Percentiles rank a stretch among this genome's conserved stretches.
Conservation (phyloP, 2,329 filamentous ascomycete species). For the Fusarium citri region DNA sequence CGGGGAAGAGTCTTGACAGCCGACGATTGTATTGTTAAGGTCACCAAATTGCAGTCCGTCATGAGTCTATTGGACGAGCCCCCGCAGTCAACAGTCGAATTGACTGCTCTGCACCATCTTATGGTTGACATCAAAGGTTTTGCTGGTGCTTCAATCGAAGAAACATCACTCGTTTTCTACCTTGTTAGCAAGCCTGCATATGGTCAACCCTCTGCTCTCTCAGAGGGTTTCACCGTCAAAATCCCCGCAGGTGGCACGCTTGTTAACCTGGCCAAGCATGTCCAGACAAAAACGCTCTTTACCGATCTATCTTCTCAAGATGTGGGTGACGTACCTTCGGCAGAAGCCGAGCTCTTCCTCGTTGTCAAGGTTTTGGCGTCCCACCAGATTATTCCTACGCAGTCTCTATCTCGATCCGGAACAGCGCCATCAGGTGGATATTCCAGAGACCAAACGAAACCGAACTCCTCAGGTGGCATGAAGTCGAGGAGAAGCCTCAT, state of each 20-base stretch:
- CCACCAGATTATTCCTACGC: slow-evolving; percentile 60
- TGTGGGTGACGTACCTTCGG: slow-evolving; percentile 69
- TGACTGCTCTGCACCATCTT: slow-evolving; percentile 81
- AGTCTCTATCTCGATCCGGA: slow-evolving; percentile 65
- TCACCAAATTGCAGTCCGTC: slow-evolving; percentile 90
- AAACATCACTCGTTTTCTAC: slow-evolving; percentile 80
- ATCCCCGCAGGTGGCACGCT: slow-evolving; percentile 80
- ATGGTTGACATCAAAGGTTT: slow-evolving; percentile 87
- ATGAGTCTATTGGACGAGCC: slow-evolving; percentile 93
- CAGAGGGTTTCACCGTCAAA: slow-evolving; percentile 85
- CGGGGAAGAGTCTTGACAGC: slow-evolving; percentile 88
- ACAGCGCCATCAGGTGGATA: slow-evolving; percentile 56
- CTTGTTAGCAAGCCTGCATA: slow-evolving; percentile 78
- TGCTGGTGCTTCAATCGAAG: slow-evolving; percentile 78
- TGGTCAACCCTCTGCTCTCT: slow-evolving; percentile 73
- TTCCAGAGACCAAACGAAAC: slow-evolving; percentile 60
- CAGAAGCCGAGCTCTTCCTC: slow-evolving; percentile 81
- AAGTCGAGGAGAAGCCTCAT: slow-evolving; percentile 74
- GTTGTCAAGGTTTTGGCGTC: slow-evolving; percentile 81
- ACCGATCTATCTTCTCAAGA: slow-evolving; percentile 85
- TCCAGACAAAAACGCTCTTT: slow-evolving; percentile 85
- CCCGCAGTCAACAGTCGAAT: slow-evolving; percentile 75
- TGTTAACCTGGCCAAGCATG: slow-evolving; percentile 70
- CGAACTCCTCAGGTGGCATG: slow-evolving; percentile 60
- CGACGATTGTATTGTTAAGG: slow-evolving; percentile 91